These are phyloP conservation scores for Chrysophaeum taylorii DNA, from an alignment of 352 stramenopile species.

Conservation along the genomic window DNA sequence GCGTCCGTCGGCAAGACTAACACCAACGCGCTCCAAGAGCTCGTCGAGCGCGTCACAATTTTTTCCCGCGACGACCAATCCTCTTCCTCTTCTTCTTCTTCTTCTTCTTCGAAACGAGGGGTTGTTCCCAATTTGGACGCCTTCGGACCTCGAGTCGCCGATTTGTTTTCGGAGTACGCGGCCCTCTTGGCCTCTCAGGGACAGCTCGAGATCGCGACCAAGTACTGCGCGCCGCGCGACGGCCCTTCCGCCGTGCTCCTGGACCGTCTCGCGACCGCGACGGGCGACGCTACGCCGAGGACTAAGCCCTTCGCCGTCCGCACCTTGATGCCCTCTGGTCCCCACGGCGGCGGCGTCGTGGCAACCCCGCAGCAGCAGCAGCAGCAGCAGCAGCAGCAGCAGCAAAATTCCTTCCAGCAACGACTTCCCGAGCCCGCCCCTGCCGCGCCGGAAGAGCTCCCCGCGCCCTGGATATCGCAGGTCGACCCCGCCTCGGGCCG, in stretches of 20 bases:
- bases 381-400: conserved; percentile 25
- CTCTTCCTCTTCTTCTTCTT: too few relatives aligned
- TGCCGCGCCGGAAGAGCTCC: conserved; percentile 27
- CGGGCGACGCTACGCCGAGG: conserved; percentile 49
- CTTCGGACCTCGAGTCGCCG: conserved; percentile 68
- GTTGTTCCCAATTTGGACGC: conserved; percentile 61
- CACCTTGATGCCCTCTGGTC: conserved; percentile 33
- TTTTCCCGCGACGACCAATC: conserved; percentile 57
- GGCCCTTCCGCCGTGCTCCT: conserved; percentile 62
- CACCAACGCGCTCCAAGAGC: conserved; percentile 77
- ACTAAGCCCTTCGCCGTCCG: conserved; percentile 48
- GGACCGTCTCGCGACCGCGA: conserved; percentile 66
- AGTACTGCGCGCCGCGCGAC: conserved; percentile 71
- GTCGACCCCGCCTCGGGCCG: conserved; percentile 61
- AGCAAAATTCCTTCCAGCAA: conserved; percentile 24
- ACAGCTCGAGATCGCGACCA: conserved; percentile 72
- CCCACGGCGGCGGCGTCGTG: conserved; percentile 20
- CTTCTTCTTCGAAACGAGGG: too few relatives aligned
- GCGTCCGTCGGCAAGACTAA: conserved; percentile 36
- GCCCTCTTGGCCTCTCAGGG: conserved; percentile 77
- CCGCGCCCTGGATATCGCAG: conserved; percentile 47
- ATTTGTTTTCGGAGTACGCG: conserved; percentile 80
- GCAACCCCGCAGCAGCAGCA: conserved; percentile 24
- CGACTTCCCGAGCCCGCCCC: background rate
- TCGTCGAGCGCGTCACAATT: conserved; percentile 90